Evolutionary conservation across 768 basidiomycete genomes (phyloP), one percentile per base, ranked within the genome.

Genomic region (Russula vinacea): DNA sequence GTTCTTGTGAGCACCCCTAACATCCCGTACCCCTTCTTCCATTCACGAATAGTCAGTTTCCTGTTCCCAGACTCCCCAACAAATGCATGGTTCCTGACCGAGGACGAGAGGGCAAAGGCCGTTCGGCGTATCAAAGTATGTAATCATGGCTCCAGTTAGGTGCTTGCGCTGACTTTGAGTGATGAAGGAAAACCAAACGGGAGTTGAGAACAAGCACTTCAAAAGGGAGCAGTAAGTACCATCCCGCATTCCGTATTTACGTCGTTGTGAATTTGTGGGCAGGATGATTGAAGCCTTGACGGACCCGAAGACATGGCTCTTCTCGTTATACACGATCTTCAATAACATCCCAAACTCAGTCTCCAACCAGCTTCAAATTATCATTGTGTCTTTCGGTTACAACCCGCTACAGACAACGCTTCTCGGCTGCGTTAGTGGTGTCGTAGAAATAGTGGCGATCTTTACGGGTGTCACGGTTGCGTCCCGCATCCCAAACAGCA

Each of bases 141-240:
- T 64, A 11, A n/a, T 3, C 44, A 22, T 35, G 3, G 26, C 53
- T 16, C 16, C 9, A 39, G 19, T 17, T 5, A 7, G 32, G 13
- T 6, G 17, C 14, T 19, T 24, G 13, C 44, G 40, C 42, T 40
- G 45, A 57, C 52, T 35, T 3, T 58, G n/a, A 26, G 7, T 50
- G 62, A 19, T 24, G 7, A 66, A 86, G 83, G 81, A 78, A 73
- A 90, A 90, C 65, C 88, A 92, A 82, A 88, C 87, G 0, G 90
- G 90, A 39, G 82, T 90, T 10, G 90, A 91, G 74, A 91, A 89
- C 71, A 92, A 92, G 69, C 80, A 79, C 60, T 92, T 89, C 76
- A 92, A 92, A 76, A 83, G 78, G 58, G 86, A 89, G 44, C 90
- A 92, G 89, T 89, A 60, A 67, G 87, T 79, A 44, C 16, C 17